Evolutionary conservation across 257 asterid genomes (phyloP).

Genomic region (Agastache rugosa): DNA sequence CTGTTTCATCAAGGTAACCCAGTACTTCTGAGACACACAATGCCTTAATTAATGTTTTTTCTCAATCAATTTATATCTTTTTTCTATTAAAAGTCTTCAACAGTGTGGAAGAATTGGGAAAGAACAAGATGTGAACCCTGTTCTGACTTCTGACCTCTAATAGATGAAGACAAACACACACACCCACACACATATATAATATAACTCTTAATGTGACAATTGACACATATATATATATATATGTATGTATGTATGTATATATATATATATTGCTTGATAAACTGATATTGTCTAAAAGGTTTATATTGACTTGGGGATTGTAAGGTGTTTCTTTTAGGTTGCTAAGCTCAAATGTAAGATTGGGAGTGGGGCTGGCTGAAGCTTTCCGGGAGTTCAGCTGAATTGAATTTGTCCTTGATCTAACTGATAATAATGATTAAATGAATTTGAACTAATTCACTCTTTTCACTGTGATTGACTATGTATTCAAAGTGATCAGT

Average conservation of each 20-base stretch:
- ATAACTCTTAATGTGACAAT: no score
- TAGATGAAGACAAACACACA: no score
- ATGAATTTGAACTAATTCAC: not conserved
- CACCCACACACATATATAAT: no score
- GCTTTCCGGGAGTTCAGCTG: not conserved
- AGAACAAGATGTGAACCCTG: not conserved
- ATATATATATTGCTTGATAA: no score
- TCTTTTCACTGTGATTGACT: not conserved
- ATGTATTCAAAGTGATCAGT: not conserved
- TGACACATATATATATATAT: no score
- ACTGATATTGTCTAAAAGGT: no score
- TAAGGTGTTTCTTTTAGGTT: no score
- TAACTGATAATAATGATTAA: not conserved
- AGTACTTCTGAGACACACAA: slow-evolving; percentile 1
- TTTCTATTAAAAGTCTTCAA: not conserved
- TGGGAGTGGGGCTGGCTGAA: not conserved
- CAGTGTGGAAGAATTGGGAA: not conserved
- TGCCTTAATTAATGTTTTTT: slow-evolving; percentile 22
- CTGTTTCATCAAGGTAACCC: slow-evolving; percentile 61
- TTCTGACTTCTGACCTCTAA: not conserved
- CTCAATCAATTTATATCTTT: slow-evolving; percentile 12
- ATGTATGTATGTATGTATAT: no score
- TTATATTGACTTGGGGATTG: no score
- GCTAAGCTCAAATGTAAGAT: no score
- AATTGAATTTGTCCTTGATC: not conserved